Base-by-base conservation (phyloP, 228 moss, liverwort and hornwort genomes). In the Sphagnum fallax region DNA sequence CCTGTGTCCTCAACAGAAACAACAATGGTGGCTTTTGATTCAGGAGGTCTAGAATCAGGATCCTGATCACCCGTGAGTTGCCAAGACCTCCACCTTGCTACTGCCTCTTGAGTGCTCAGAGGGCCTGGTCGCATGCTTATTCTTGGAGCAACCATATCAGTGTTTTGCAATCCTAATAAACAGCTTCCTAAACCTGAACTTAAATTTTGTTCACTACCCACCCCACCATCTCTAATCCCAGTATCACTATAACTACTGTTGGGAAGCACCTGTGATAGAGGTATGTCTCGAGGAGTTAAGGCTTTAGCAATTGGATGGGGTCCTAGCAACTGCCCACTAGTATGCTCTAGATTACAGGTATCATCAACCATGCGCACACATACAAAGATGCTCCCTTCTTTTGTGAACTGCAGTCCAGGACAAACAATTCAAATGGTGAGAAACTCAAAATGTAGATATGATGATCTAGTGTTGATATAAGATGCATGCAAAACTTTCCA, bases 1-100 rank as follows among this genome's bases (percentile, higher is more conserved):
- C 90, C 90, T 71, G 92, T 95, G 70, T 92, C 95, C 77, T 95
- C 95, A 49, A 95, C 87, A 18, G 95, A 95, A 65, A 95, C 81
- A 16, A 84, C 79, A 47, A 95, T 70, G 5, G 85, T 89, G 52
- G 90, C 55, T 55, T 55, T 12, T 55, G 55, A 12, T 8, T 12
- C 12, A 12, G 12, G 8, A 55, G 74, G 74, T 57, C 77, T 65
- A 80, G 77, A 78, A 53, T 70, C 70, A 63, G 69, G 70, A 52
- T 84, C 78, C 6, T 76, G 75, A 8, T 67, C n/a, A 8, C 78
- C 71, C 10, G 64, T 75, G 6, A 80, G 65, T 67, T 77, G 78
- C 94, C 91, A 94, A 8, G 67, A 78, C 73, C 89, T 79, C 95
- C 95, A 95, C 18, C 64, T 73, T 48, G 80, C 50, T 7, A 92